These are phyloP conservation scores for Chlamydomonas applanata DNA, from an alignment of 139 green algal species.

Conservation along the genomic window DNA sequence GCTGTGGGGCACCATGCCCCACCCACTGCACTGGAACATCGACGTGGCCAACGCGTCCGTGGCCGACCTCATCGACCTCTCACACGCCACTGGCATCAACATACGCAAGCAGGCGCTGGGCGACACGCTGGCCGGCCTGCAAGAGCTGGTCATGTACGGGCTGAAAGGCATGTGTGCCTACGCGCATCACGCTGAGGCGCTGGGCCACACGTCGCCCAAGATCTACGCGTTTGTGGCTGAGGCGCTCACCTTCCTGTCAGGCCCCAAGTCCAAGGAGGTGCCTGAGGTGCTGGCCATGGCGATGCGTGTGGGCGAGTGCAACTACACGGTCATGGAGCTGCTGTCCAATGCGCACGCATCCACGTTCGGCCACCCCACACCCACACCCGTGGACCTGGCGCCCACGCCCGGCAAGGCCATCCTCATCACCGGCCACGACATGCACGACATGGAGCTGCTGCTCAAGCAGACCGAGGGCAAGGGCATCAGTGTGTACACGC, in stretches of 20 bases:
- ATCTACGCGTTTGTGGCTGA: background rate
- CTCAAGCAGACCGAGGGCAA: too few relatives aligned
- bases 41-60: background rate
- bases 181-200: constrained; percentile 14
- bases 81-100: constrained; percentile 5
- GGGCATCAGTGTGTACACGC: constrained; percentile 60
- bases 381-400: constrained; percentile 46
- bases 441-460: constrained; percentile 40
- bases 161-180: constrained; percentile 66
- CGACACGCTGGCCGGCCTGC: constrained; percentile 55
- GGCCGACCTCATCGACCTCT: background rate
- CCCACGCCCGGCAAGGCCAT: constrained; percentile 66
- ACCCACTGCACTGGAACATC: too few relatives aligned
- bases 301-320: constrained; percentile 31
- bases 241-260: background rate
- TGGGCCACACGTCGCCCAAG: background rate
- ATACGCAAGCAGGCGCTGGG: constrained; percentile 37
- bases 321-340: constrained; percentile 59
- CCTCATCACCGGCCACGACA: constrained; percentile 75
- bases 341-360: constrained; percentile 53
- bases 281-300: constrained; percentile 4
- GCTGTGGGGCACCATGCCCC: too few relatives aligned
- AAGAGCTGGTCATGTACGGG: constrained; percentile 56
- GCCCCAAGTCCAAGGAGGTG: background rate
- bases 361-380: constrained; percentile 61